Evolutionary conservation across 1,284 basidiomycete species (phyloP).

Genomic region (Meira nashicola): DNA sequence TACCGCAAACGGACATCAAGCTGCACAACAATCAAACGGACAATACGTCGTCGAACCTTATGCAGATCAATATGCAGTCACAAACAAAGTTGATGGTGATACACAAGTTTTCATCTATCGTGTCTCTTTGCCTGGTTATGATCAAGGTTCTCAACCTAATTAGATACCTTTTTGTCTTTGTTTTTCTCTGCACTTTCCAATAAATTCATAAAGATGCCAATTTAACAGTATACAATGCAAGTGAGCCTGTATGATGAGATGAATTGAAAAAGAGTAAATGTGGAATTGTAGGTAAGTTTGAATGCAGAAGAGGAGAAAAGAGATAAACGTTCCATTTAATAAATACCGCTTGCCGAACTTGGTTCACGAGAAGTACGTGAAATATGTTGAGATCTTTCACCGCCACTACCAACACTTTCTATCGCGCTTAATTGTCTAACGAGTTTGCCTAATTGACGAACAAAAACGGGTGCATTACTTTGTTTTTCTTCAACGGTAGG

Average conservation of each 20-base stretch:
- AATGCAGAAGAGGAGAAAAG: no score
- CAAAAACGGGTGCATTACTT: constrained; percentile 10
- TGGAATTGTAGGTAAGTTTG: no score
- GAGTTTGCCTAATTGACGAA: constrained; percentile 20
- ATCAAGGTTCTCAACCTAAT: constrained; percentile 13
- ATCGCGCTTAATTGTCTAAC: constrained; percentile 20
- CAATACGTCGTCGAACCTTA: constrained; percentile 26
- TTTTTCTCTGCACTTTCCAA: no score
- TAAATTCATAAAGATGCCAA: no score
- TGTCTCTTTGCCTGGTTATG: constrained; percentile 61
- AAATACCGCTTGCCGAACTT: no score
- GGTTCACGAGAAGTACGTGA: no score
- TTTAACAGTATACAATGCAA: no score
- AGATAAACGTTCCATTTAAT: no score
- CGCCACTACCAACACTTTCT: constrained; percentile 16
- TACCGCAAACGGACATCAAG: constrained; percentile 60
- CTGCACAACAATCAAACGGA: constrained; percentile 26
- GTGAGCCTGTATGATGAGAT: no score
- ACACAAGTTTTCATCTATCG: constrained; percentile 67
- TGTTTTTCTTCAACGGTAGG: background rate
- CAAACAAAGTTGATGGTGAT: constrained; percentile 49
- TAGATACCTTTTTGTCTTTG: background rate
- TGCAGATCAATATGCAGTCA: constrained; percentile 30
- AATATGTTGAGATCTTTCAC: no score
- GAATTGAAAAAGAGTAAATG: no score